Evolutionary conservation across 2,329 filamentous ascomycete genomes (phyloP), one percentile per base, ranked within the genome.

Genomic region (Exophiala xenobiotica): DNA sequence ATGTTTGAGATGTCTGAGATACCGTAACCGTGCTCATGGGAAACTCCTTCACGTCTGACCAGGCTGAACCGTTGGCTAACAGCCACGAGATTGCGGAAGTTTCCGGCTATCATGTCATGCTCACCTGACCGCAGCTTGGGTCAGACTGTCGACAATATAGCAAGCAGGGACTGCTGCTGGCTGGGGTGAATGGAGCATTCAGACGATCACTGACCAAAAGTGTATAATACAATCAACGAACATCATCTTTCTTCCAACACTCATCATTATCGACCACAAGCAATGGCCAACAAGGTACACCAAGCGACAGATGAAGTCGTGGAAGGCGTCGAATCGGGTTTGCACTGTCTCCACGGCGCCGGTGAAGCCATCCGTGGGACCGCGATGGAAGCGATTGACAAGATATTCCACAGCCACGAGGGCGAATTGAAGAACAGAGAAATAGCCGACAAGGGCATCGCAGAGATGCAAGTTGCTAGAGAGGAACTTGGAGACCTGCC

Each of bases 331-430:
- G 42, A 41, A 9, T 50, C 50, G 12, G 56, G 49, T 23, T 22
- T 57, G 2, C 51, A 59, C 26, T 51, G 54, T 40, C 46, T 53
- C 22, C 57, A 73, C 68, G 70, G 71, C 6, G 63, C 64, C 14
- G 71, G 71, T 4, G 71, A 74, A 53, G 66, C 66, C 3, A 57
- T 74, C 26, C 69, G 71, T 14, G 71, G 71, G 3, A 64, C 63
- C 1, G 41, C 70, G 3, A 68, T 61, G 46, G 63, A 67, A n/a
- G 65, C 67, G 0, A 64, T 72, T 35, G 71, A 74, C 53, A 61
- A 65, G 45, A 60, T 67, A 4, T 70, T 72, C 56, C 66, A 69
- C 22, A 64, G 68, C 16, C 48, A 64, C 2, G 64, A 72, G 22
- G 66, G 68, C 4, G 66, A 63, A 1, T 48, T 48, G 19, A 66